Evolutionary conservation across 768 basidiomycete species (phyloP), one percentile per base, ranked within the genome.

Genomic region (Rhodotorula paludigena): DNA sequence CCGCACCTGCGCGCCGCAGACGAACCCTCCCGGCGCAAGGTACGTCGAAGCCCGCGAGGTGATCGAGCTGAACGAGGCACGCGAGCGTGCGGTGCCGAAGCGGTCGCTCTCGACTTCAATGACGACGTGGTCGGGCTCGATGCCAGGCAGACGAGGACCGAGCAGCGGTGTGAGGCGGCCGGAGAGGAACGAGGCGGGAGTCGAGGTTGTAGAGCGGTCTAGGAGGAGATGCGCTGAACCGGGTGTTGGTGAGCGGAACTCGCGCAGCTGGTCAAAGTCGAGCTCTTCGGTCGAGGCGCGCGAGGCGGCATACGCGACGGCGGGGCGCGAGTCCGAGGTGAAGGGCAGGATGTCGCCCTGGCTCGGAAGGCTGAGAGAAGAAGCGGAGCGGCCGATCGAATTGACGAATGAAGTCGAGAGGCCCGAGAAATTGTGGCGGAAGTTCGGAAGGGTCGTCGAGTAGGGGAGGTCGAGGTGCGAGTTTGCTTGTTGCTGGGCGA

Each of bases 201-300:
- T 49, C 0, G 62, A 47, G 5, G 51, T 18, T 0, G 49, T 33
- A 18, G 65, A 64, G 6, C 52, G 63, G 16, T 62, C 54, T 52
- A 72, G 71, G 9, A 72, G 71, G 4, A 53, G 39, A 7, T 21
- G 47, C 1, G 64, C 30, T 30, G 66, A 68, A 0, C 63, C 71
- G 9, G 71, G 71, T 20, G 67, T 72, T 0, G 71, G 66, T 10
- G 59, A 62, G 30, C 71, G 66, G 16, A 60, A 61, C 15, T 71
- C 62, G 49, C 51, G 42, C 23, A 7, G 21, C 3, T 2, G 11
- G n/a, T 49, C 56, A 42, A 21, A 47, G 21, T 57, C 48, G 30
- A 38, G 15, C 4, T 33, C 39, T 21, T 66, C 65, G 6, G 45
- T 32, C 5, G 69, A 66, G 2, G 54, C 36, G 9, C 64, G 61